Conservation (phyloP, 805 yeast genomes). For the Cyberlindnera mrakii region DNA sequence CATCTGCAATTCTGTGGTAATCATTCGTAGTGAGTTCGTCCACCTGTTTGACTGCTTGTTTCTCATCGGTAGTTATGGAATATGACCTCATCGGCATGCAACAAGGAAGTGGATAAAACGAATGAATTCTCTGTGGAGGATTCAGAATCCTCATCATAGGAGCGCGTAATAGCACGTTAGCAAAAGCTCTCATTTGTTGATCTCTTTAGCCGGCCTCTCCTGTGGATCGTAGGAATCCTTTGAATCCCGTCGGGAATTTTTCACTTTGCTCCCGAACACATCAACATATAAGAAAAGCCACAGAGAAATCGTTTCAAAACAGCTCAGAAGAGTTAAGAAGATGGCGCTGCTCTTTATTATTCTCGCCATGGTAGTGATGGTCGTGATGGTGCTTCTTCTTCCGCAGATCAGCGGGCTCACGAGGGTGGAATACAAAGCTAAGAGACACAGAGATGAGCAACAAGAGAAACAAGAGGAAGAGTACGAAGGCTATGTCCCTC, state of each 20-base stretch:
- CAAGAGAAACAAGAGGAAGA: constrained; percentile 1
- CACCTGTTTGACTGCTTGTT: constrained; percentile 45
- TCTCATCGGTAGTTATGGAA: constrained; percentile 45
- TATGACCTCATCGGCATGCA: constrained; percentile 7
- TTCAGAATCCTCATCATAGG: no score
- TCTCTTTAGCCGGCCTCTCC: no score
- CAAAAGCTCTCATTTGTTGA: no score
- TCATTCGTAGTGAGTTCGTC: constrained; percentile 39
- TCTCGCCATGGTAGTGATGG: constrained; percentile 34
- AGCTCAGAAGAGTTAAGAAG: neutral
- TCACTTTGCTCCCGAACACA: no score
- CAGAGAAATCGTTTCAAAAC: neutral
- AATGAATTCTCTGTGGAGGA: no score
- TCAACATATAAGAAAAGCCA: neutral
- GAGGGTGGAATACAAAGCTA: constrained; percentile 24
- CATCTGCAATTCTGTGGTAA: constrained; percentile 62
- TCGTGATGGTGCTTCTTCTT: constrained; percentile 35
- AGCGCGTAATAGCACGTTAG: no score
- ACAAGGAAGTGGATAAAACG: neutral
- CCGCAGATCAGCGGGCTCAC: constrained; percentile 50
- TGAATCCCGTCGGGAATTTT: no score
- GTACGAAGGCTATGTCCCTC: constrained; percentile 18
- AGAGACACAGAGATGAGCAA: constrained; percentile 4
- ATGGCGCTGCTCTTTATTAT: constrained; percentile 19
- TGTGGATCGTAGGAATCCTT: no score